Evolutionary conservation across 768 basidiomycete genomes (phyloP), one percentile per base, ranked within the genome.

Genomic region (Hypsizygus marmoreus): DNA sequence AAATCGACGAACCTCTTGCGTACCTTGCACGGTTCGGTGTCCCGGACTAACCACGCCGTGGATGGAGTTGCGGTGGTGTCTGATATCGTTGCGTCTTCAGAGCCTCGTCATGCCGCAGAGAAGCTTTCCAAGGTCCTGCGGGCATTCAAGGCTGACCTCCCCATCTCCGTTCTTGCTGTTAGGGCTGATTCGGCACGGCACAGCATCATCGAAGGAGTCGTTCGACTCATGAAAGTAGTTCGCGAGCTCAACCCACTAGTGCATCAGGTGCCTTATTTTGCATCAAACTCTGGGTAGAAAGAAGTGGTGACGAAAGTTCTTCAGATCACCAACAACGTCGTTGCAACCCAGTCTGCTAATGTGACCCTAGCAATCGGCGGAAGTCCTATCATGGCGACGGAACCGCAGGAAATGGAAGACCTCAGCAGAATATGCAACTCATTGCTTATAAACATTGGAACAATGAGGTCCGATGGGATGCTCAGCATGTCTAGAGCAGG

Each of bases 371-470:
- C 92, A 0, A 58, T 97, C 4, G 88, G 89, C 13, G 92, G 84
- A 11, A 93, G 90, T 48, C 95, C 95, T 0, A 94, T 97, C 60
- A 97, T 97, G 95, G 89, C 94, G 2, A 86, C 88, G 14, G 82
- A 86, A 17, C 76, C 85, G 0, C 73, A 77, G 47, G 95, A 97
- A 61, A 92, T 93, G 76, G 76, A 80, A 20, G 89, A 95, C 49
- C 74, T 97, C 14, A 73, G 81, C 43, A 69, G 70, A 25, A 76
- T 84, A 36, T 77, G 78, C 34, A 81, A 82, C 12, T 83, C 82
- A 1, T 71, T 95, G 13, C 73, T 97, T 4, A 72, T 97, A 49
- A 97, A 97, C 63, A 88, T 95, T 47, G 95, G 95, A 28, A 92
- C 91, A 2, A 65, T 93, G 59, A 67, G 66, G 20, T 55, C 64